Evolutionary conservation across 306 rosid genomes (phyloP), one percentile per base, ranked within the genome.

Genomic region (Fagus crenata): DNA sequence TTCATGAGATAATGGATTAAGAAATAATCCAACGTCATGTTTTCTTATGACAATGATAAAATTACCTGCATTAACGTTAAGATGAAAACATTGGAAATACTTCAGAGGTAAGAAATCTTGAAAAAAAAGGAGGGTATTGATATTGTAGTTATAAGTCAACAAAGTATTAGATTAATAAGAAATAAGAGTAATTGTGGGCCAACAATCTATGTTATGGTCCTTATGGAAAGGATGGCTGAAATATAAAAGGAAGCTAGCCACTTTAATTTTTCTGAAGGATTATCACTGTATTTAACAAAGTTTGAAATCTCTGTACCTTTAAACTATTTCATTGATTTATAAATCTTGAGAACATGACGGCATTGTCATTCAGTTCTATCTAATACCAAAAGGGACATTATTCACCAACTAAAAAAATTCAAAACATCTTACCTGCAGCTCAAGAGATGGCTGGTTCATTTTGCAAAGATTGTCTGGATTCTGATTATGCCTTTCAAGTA

Each of bases 381-480:
- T 18, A 22, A 68, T 3, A 43, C 13, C 18, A 28, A 46, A 22
- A 49, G 18, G 37, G 4, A 2, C 43, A 63, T 63, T 63, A 35
- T 63, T 63, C 22, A 33, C 42, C 22, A 15, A n/a, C 22, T 35
- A 46, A 46, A 33, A 49, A 31, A 13, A 6, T 40, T 17, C 51
- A 46, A 46, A 46, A 49, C 28, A 22, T 49, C 39, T 60, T 33
- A 84, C 87, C 80, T 84, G 80, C 55, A 81, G 46, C 64, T 84
- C 78, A 36, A 51, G 37, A 35, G 83, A 74, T 31, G 80, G 85
- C 53, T 67, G 79, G 55, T 76, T 39, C 51, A 41, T 13, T 58
- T 51, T 65, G 46, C 68, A 67, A 71, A 46, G 59, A 13, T 80
- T 64, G 12, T 56, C 60, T n/a, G 74, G 60, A 18, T 77, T 69